A percentile compares a stretch with the other conserved stretches of the same genome.
These are phyloP conservation scores for Arthrinium puccinioides DNA, from an alignment of 2,329 filamentous ascomycete genomes.

Conservation along the genomic window DNA sequence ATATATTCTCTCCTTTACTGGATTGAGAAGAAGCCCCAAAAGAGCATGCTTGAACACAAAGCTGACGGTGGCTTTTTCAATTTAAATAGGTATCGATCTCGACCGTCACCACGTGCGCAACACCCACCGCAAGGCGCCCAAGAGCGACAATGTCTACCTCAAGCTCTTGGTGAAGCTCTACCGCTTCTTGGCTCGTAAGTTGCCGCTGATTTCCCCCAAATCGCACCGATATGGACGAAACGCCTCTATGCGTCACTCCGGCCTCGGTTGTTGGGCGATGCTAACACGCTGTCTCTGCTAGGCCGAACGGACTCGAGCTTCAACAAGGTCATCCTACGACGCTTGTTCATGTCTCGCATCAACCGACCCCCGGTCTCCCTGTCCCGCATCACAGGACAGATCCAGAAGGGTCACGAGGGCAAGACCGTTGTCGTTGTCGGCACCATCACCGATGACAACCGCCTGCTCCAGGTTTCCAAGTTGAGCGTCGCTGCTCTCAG, in stretches of 20 bases:
- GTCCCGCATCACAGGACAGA: constrained; percentile 75
- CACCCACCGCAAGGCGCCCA: constrained; percentile 86
- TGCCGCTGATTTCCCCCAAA: neutral
- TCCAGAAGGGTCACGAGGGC: constrained; percentile 57
- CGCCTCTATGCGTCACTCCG: neutral
- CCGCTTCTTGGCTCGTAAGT: constrained; percentile 89
- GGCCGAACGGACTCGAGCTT: constrained; percentile 94
- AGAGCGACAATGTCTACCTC: constrained; percentile 97
- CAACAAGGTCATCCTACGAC: constrained; percentile 98
- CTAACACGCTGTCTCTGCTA: too few species aligned
- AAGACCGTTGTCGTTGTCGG: constrained; percentile 93
- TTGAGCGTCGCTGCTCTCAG: constrained; percentile 87
- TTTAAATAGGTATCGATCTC: constrained; percentile 67
- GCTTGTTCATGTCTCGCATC: constrained; percentile 97
- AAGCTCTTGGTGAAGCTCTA: constrained; percentile 98
- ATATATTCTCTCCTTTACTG: too few species aligned
- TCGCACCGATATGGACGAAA: neutral
- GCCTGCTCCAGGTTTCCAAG: constrained; percentile 84
- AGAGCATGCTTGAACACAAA: constrained; percentile 61
- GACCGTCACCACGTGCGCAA: constrained; percentile 61
- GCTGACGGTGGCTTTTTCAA: constrained; percentile 50
- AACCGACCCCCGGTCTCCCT: constrained; percentile 94
- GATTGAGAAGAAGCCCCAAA: constrained; percentile 13
- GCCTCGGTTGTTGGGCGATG: neutral
- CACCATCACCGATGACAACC: constrained; percentile 97